phyloP scores from a whole-genome alignment of 139 green algal genomes.

The Ostreobium quekettii region DNA sequence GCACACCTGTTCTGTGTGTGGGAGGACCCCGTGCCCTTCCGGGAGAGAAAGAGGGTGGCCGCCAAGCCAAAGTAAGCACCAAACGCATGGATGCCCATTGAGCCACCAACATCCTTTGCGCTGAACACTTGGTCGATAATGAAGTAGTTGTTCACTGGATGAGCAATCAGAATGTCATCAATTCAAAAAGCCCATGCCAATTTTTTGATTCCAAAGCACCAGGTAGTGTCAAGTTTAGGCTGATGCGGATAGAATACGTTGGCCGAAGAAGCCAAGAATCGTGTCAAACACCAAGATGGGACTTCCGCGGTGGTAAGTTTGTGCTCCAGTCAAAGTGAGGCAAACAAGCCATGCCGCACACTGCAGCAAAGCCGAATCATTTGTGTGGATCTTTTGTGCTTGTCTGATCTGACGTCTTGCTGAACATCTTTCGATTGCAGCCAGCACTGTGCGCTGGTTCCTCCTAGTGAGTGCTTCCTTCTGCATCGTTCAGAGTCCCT shows the following conservation, averaged over 20 bases:
- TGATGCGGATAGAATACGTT: neutral
- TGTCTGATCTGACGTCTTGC: too few relatives aligned
- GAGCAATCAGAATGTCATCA: neutral
- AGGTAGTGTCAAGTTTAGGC: neutral
- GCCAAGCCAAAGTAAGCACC: conserved; percentile 42
- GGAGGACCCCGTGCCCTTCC: conserved; percentile 13
- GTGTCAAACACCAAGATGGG: neutral
- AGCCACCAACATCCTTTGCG: conserved; percentile 31
- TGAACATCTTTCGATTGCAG: too few relatives aligned
- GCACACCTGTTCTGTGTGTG: conserved; percentile 35
- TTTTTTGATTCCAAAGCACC: conserved; percentile 11
- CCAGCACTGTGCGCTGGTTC: too few relatives aligned
- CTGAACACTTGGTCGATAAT: too few relatives aligned
- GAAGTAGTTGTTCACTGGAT: neutral
- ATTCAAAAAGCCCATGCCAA: neutral
- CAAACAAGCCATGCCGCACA: too few relatives aligned
- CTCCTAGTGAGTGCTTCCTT: too few relatives aligned
- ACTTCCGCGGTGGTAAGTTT: too few relatives aligned
- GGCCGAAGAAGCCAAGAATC: neutral
- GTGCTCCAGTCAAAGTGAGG: too few relatives aligned
- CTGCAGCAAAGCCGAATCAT: too few relatives aligned
- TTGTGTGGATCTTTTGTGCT: too few relatives aligned
- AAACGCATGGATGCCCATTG: conserved; percentile 42
- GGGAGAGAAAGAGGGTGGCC: conserved; percentile 24
- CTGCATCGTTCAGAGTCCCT: too few relatives aligned